These are phyloP conservation scores for Wickerhamiella kurtzmanii DNA, from an alignment of 805 yeast genomes.

Conservation along the genomic window DNA sequence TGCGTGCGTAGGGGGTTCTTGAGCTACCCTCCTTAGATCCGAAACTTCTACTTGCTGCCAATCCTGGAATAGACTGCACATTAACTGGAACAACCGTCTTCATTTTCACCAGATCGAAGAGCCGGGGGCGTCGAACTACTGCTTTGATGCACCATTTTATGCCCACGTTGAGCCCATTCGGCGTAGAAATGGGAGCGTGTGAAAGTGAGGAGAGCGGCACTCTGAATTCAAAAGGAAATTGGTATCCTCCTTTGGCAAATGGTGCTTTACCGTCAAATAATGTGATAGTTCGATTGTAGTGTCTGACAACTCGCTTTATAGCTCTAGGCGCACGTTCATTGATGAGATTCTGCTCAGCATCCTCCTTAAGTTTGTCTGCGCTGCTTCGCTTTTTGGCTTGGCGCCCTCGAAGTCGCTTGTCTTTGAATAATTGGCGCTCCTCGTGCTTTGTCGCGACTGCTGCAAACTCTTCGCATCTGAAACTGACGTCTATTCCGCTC, in stretches of 20 bases:
- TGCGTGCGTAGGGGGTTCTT: background rate
- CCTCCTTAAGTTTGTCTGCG: constrained; percentile 1
- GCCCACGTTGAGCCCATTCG: background rate
- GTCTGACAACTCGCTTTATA: background rate
- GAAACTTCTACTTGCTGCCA: background rate
- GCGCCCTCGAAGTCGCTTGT: background rate
- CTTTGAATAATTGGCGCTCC: background rate
- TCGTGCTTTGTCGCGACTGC: background rate
- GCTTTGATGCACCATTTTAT: background rate
- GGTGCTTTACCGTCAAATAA: background rate
- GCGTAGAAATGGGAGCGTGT: background rate
- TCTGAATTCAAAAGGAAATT: background rate
- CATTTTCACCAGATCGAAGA: background rate
- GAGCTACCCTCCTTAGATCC: background rate
- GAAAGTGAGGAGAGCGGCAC: background rate
- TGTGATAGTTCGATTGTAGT: background rate
- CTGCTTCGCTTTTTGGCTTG: background rate
- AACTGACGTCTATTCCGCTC: background rate
- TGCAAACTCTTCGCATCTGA: background rate
- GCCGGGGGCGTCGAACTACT: background rate
- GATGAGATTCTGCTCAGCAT: constrained; percentile 1
- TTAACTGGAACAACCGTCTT: background rate
- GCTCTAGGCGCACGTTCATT: background rate
- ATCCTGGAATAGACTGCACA: background rate
- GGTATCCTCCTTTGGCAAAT: background rate